Conservation (phyloP, 2,329 filamentous ascomycete species). For the Fusarium mundagurra region DNA sequence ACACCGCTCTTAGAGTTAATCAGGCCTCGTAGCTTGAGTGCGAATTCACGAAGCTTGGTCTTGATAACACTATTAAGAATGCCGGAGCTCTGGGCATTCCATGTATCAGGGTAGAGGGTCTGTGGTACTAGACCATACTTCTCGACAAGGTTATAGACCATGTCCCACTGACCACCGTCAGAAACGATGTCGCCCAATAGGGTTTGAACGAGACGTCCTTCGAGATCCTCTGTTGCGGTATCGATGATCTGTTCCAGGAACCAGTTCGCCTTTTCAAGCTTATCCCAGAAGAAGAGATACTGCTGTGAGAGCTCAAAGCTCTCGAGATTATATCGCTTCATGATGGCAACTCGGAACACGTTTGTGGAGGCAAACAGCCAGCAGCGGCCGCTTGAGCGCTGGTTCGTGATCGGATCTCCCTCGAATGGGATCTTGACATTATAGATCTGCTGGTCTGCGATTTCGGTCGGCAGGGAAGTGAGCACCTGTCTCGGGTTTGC, state of each 20-base stretch:
- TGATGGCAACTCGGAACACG: constrained; percentile 87
- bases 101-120: constrained; percentile 81
- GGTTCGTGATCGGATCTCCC: constrained; percentile 85
- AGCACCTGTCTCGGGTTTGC: constrained; percentile 74
- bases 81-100: constrained; percentile 76
- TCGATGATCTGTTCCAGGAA: constrained; percentile 87
- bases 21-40: constrained; percentile 74
- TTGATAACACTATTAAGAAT: constrained; percentile 79
- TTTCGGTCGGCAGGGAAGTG: constrained; percentile 67
- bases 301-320: constrained; percentile 87
- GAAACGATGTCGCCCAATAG: constrained; percentile 74
- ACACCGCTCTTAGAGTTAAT: constrained; percentile 47
- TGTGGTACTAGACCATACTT: constrained; percentile 94
- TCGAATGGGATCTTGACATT: constrained; percentile 85
- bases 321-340: constrained; percentile 82
- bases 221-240: constrained; percentile 75
- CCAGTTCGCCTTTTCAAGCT: constrained; percentile 90
- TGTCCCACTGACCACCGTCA: constrained; percentile 92
- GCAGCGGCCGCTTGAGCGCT: constrained; percentile 82
- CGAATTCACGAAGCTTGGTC: constrained; percentile 87
- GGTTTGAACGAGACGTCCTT: constrained; percentile 76
- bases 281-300: constrained; percentile 94
- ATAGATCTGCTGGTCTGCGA: constrained; percentile 81
- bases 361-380: constrained; percentile 96
- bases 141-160: constrained; percentile 84